Evolutionary conservation across 148 eudicot genomes (phyloP).

Genomic region (Dysphania ambrosioides): DNA sequence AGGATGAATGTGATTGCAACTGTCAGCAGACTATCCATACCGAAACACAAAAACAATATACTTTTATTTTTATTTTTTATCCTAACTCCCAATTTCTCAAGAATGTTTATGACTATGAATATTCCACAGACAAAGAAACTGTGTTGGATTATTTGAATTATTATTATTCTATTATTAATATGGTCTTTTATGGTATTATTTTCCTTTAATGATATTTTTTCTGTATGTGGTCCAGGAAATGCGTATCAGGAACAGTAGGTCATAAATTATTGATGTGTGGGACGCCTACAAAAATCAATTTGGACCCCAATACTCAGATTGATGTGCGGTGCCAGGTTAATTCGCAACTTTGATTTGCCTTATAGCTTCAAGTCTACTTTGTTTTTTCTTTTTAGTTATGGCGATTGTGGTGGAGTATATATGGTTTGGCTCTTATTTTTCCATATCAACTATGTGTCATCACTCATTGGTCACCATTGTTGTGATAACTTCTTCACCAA

Average conservation of each 20-base stretch:
- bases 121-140: too few relatives aligned
- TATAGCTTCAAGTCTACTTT: neutral
- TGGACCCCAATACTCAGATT: conserved; percentile 60
- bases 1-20: too few relatives aligned
- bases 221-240: conserved; percentile 42
- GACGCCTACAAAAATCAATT: conserved; percentile 60
- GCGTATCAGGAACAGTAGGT: conserved; percentile 90
- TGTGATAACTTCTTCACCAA: neutral
- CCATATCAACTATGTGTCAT: neutral
- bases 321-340: conserved; percentile 92
- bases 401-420: neutral
- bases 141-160: neutral
- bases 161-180: neutral
- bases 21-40: neutral
- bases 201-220: neutral
- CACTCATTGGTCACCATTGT: neutral
- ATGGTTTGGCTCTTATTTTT: neutral
- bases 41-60: too few relatives aligned
- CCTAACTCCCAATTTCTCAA: too few relatives aligned
- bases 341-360: neutral
- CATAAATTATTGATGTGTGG: conserved; percentile 70
- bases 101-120: neutral
- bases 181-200: neutral
- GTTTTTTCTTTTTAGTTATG: neutral
- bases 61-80: too few relatives aligned